phyloP scores from a whole-genome alignment of 2,329 filamentous ascomycete genomes.

The Phialocephala sp. region DNA sequence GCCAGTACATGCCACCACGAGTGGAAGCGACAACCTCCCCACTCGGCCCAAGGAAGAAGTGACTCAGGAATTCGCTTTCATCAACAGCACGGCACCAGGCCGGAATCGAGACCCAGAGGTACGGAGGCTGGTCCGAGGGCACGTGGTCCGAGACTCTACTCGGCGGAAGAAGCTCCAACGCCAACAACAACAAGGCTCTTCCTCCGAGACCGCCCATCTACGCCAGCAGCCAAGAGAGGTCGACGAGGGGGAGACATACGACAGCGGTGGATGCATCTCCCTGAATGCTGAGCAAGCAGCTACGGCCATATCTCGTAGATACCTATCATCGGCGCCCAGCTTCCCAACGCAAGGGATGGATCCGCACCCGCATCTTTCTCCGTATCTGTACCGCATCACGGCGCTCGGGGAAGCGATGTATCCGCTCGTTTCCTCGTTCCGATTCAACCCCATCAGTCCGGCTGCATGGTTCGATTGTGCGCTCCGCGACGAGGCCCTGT shows the following conservation, averaged over 20 bases:
- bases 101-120: constrained; percentile 18
- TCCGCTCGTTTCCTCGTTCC: constrained; percentile 16
- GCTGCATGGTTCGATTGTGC: constrained; percentile 21
- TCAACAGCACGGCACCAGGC: constrained; percentile 21
- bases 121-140: constrained; percentile 19
- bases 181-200: not conserved
- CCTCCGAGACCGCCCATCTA: not conserved
- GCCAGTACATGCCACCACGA: not conserved
- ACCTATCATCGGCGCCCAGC: not conserved
- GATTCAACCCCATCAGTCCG: constrained; percentile 21
- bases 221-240: not conserved
- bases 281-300: constrained; percentile 1
- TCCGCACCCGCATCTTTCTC: constrained; percentile 22
- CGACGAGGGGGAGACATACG: not conserved
- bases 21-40: not conserved
- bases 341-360: constrained; percentile 16
- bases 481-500: constrained; percentile 18
- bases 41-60: not conserved
- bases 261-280: not conserved
- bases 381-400: constrained; percentile 20
- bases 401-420: constrained; percentile 23
- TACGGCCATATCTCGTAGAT: not conserved
- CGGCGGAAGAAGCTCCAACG: constrained; percentile 19
- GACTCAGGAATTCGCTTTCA: constrained; percentile 21
- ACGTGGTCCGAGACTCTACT: constrained; percentile 21